Base-by-base conservation (phyloP, 78 protist genomes). In the Dictyostelium purpureum region DNA sequence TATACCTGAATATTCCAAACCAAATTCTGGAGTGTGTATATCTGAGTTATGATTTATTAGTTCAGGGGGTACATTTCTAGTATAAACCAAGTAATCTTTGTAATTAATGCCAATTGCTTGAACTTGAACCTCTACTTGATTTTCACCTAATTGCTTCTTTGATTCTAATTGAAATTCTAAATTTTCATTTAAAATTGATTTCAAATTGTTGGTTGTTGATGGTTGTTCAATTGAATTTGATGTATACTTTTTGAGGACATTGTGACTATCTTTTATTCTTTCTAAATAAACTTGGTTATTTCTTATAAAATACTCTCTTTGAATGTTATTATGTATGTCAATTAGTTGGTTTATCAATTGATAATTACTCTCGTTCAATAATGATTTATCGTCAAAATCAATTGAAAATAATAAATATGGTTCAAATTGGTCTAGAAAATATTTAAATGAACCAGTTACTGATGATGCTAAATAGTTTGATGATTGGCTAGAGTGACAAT, bases 71-170 rank as follows among this genome's bases (percentile, higher is more conserved):
- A 52, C n/a, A 19, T 51, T 19, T 35, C 79, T 69, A 38, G 45
- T 49, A 38, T 81, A 67, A 71, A 69, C 45, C 47, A 89, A 26
- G 31, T 57, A 33, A 59, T 90, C 95, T 31, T 63, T 51, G 33
- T 61, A 90, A 52, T 67, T 90, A 7, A 90, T 70, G 59, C 92
- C 82, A 10, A 66, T 45, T 0, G 82, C 56, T 42, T 14, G 54
- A n/a, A 73, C 65, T 59, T 85, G 57, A 26, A 85, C 45, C 35
- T 85, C 92, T 12, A 85, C 69, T 47, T 61, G 61, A 12, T 73
- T 43, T 42, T 54, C 19, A 1, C 1, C 26, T 35, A 74, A 40
- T 31, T 3, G 43, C 6, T 51, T 9, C 9, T 75, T 51, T 47
- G 18, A 0, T 26, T 5, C 6, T 16, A 63, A 18, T 31, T 31